These are phyloP conservation scores for Penicillium fuscoglaucum DNA, from an alignment of 2,329 filamentous ascomycete species.

Conservation along the genomic window DNA sequence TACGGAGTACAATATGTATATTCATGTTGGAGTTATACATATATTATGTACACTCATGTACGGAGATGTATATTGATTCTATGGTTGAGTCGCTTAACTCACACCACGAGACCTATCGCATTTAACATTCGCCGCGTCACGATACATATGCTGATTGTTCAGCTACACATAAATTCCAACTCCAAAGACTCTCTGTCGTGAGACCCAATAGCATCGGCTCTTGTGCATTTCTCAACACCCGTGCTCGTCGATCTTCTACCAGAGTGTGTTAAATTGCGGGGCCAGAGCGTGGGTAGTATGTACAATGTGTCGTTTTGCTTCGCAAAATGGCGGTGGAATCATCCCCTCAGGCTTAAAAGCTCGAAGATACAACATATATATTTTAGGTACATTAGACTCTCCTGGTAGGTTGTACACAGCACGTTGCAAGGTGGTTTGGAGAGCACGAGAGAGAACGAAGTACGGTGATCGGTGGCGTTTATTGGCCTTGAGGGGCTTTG, in stretches of 20 bases:
- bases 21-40: background rate
- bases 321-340: constrained; percentile 13
- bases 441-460: background rate
- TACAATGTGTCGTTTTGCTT: background rate
- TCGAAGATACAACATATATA: background rate
- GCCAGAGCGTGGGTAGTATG: constrained; percentile 9
- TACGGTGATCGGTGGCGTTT: constrained; percentile 8
- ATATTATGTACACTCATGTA: background rate
- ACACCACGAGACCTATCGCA: constrained; percentile 20
- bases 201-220: constrained; percentile 2
- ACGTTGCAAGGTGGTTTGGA: background rate
- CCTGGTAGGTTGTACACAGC: background rate
- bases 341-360: background rate
- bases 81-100: constrained; percentile 6
- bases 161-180: constrained; percentile 15
- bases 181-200: constrained; percentile 1
- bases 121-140: constrained; percentile 20
- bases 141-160: constrained; percentile 9
- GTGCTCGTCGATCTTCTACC: constrained; percentile 20
- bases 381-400: background rate
- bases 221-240: constrained; percentile 1
- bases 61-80: background rate
- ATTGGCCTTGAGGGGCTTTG: constrained; percentile 10
- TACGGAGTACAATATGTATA: no score
- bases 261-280: constrained; percentile 15